phyloP scores from a whole-genome alignment of 805 yeast genomes.

The Jamesozyma jinghongensis region DNA sequence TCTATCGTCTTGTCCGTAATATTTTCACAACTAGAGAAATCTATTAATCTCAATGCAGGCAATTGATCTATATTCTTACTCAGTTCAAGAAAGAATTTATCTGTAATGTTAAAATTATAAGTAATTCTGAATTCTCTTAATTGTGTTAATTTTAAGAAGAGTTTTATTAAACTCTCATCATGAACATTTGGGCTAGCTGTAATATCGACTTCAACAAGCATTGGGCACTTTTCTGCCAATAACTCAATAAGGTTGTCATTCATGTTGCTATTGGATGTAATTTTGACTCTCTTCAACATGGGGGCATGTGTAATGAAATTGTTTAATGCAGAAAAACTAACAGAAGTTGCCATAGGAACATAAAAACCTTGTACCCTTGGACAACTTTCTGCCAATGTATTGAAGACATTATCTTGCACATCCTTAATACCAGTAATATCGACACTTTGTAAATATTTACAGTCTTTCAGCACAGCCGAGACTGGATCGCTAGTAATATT shows the following conservation, averaged over 20 bases:
- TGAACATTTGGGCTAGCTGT: slow-evolving; percentile 71
- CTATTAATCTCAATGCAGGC: slow-evolving; percentile 68
- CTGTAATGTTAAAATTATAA: slow-evolving; percentile 60
- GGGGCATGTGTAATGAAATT: slow-evolving; percentile 55
- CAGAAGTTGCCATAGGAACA: slow-evolving; percentile 73
- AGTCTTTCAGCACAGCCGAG: slow-evolving; percentile 49
- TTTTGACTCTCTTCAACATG: slow-evolving; percentile 69
- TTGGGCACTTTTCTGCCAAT: slow-evolving; percentile 63
- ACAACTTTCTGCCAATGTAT: slow-evolving; percentile 61
- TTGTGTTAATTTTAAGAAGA: slow-evolving; percentile 56
- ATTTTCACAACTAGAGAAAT: slow-evolving; percentile 73
- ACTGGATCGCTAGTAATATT: slow-evolving; percentile 54
- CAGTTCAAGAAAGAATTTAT: slow-evolving; percentile 42
- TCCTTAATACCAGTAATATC: slow-evolving; percentile 75
- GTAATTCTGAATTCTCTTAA: slow-evolving; percentile 80
- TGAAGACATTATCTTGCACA: slow-evolving; percentile 60
- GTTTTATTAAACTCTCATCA: slow-evolving; percentile 47
- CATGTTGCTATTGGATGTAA: slow-evolving; percentile 61
- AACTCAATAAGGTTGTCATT: slow-evolving; percentile 53
- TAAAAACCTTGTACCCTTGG: slow-evolving; percentile 78
- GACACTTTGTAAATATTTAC: slow-evolving; percentile 68
- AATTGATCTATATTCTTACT: slow-evolving; percentile 31
- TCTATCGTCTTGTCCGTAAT: slow-evolving; percentile 75
- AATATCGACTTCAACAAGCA: slow-evolving; percentile 81
- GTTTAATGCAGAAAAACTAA: slow-evolving; percentile 56